Percentiles rank a stretch among this genome's conserved stretches.
Conservation (phyloP, 2,329 filamentous ascomycete species). For the Penicillium sp. region DNA sequence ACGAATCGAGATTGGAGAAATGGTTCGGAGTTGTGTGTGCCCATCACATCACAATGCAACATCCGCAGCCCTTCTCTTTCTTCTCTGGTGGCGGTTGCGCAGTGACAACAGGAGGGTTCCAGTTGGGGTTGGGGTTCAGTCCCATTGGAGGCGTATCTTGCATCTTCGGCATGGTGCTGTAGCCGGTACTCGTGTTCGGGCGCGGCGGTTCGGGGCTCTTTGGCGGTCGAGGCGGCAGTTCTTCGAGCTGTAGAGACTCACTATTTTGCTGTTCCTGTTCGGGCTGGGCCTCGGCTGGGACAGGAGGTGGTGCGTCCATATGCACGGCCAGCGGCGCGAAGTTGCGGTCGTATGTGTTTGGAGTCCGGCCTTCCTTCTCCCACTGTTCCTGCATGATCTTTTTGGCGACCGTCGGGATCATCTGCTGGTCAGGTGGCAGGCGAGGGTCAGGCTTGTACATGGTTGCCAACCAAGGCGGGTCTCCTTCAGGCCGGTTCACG, state of each 20-base stretch:
- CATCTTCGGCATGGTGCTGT: slow-evolving; percentile 50
- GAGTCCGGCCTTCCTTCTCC: slow-evolving; percentile 86
- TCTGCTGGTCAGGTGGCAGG: slow-evolving; percentile 88
- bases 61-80: slow-evolving; percentile 56
- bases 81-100: slow-evolving; percentile 53
- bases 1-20: slow-evolving; percentile 17
- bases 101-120: slow-evolving; percentile 47
- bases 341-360: slow-evolving; percentile 79
- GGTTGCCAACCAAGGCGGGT: slow-evolving; percentile 90
- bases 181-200: slow-evolving; percentile 46
- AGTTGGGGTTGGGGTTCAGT: slow-evolving; percentile 37
- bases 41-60: slow-evolving; percentile 70
- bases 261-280: slow-evolving; percentile 4
- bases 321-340: slow-evolving; percentile 69
- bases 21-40: slow-evolving; percentile 1
- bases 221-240: slow-evolving; percentile 23
- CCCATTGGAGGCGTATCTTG: slow-evolving; percentile 37
- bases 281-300: slow-evolving; percentile 14
- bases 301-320: slow-evolving; percentile 30
- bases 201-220: slow-evolving; percentile 35
- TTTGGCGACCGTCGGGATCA: slow-evolving; percentile 89
- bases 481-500: slow-evolving; percentile 76
- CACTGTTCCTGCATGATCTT: slow-evolving; percentile 90
- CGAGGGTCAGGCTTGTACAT: slow-evolving; percentile 96
- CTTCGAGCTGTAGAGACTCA: slow-evolving; percentile 11